Conservation (phyloP, 78 protist genomes). For the Tieghemostelium lacteum region DNA sequence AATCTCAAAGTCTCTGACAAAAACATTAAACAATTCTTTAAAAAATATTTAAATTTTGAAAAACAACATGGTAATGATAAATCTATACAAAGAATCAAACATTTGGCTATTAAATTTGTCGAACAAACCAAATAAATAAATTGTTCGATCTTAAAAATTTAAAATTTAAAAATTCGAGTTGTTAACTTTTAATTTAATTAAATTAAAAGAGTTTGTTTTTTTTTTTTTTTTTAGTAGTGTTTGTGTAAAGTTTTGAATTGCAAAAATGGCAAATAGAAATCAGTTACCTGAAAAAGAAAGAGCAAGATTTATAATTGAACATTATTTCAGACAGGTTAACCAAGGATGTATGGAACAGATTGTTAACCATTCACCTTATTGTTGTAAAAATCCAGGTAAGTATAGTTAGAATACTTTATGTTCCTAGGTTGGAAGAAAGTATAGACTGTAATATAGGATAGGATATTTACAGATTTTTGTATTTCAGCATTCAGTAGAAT, state of each 20-base stretch:
- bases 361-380: slow-evolving; percentile 56
- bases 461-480: neutral
- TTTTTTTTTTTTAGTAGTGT: neutral
- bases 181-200: neutral
- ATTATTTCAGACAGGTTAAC: slow-evolving; percentile 61
- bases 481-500: slow-evolving; percentile 24
- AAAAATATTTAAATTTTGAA: slow-evolving; percentile 89
- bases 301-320: slow-evolving; percentile 40
- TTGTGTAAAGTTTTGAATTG: too few relatives aligned
- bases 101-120: slow-evolving; percentile 82
- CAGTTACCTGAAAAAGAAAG: neutral
- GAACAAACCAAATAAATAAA: slow-evolving; percentile 30
- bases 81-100: slow-evolving; percentile 74
- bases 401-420: neutral
- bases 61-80: slow-evolving; percentile 72
- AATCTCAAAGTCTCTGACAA: slow-evolving; percentile 84
- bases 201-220: neutral
- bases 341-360: slow-evolving; percentile 63
- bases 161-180: too few relatives aligned
- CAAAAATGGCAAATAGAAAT: neutral
- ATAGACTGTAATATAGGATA: too few relatives aligned
- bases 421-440: too few relatives aligned
- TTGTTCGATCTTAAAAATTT: too few relatives aligned
- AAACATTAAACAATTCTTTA: slow-evolving; percentile 93
- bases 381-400: slow-evolving; percentile 76